Base-by-base conservation (phyloP, 139 green algal species). In the Bryopsis sp. region DNA sequence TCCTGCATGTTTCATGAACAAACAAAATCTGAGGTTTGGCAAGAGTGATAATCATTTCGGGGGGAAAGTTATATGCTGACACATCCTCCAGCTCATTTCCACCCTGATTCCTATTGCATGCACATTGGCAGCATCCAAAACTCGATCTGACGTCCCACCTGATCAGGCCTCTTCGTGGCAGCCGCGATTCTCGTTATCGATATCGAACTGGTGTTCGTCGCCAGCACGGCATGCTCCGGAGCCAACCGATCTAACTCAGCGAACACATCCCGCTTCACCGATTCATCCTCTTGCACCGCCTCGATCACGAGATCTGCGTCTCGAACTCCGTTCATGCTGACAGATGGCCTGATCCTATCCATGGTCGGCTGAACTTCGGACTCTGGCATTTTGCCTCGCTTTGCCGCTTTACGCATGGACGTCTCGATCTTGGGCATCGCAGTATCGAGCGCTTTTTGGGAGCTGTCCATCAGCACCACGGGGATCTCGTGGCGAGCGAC, bases 161-260 rank as follows among this genome's bases (percentile, higher is more conserved):
- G 59, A 48, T 89, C 69, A 1, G 91, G 88, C 32, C 85, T 76
- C 24, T n/a, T 63, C n/a, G 90, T 97, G 26, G 74, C 84, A 3
- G 86, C 77, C 1, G 86, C 92, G 24, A 97, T 76, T 15, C 92
- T 82, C 0, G 92, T 97, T 68, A 97, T 96, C 58, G 84, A 94
- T 50, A 97, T 97, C 60, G 82, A 90, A 48, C 71, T 87, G 15
- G 92, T 97, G 86, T 97, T 97, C 66, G 79, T 87, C 31, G 92
- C 89, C 28, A 97, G 76, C 24, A 97, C 85, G 33, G 86, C 75
- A 32, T 88, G 71, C 0, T 81, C 54, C 1, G 71, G 78, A 3
- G 70, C 79, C 1, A 93, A 60, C 71, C 84, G 79, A 57, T 62
- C 3, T 2, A 33, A n/a, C 11, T 5, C 32, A 37, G 29, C n/a